Evolutionary conservation across 2,329 filamentous ascomycete species (phyloP).

Genomic region (Cordyceps fumosorosea): DNA sequence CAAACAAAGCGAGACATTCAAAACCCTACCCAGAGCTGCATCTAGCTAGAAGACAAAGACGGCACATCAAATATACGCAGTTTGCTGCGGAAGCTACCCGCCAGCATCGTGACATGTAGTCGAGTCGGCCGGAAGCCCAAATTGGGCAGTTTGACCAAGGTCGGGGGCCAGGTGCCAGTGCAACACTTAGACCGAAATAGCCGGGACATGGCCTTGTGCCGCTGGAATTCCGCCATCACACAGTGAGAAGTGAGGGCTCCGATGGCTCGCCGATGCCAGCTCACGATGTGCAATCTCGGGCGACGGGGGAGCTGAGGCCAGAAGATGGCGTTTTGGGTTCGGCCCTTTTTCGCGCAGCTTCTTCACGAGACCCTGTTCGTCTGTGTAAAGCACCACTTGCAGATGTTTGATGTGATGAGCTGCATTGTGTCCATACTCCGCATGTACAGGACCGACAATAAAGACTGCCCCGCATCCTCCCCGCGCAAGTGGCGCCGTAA

Average conservation of each 20-base stretch:
- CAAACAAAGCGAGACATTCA: background rate
- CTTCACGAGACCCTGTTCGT: background rate
- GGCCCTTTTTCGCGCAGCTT: slow-evolving; percentile 4
- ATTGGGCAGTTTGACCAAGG: background rate
- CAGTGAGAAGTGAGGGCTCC: background rate
- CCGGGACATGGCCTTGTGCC: background rate
- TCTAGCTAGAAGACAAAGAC: background rate
- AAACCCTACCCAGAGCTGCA: background rate
- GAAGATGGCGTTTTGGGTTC: slow-evolving; percentile 9
- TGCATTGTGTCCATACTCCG: background rate
- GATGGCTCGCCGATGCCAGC: background rate
- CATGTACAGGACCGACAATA: too few species aligned
- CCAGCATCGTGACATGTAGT: background rate
- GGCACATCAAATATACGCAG: background rate
- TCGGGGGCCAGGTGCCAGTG: background rate
- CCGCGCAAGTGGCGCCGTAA: background rate
- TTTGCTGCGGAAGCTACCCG: background rate
- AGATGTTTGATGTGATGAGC: background rate
- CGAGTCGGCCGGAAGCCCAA: background rate
- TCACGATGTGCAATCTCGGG: background rate
- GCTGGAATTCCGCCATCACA: background rate
- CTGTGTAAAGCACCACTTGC: background rate
- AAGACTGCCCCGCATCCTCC: background rate
- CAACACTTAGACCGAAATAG: background rate
- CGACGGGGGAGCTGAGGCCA: background rate